These are phyloP conservation scores for Zygnema circumcarinatum DNA, from an alignment of 139 green algal species.

Conservation along the genomic window DNA sequence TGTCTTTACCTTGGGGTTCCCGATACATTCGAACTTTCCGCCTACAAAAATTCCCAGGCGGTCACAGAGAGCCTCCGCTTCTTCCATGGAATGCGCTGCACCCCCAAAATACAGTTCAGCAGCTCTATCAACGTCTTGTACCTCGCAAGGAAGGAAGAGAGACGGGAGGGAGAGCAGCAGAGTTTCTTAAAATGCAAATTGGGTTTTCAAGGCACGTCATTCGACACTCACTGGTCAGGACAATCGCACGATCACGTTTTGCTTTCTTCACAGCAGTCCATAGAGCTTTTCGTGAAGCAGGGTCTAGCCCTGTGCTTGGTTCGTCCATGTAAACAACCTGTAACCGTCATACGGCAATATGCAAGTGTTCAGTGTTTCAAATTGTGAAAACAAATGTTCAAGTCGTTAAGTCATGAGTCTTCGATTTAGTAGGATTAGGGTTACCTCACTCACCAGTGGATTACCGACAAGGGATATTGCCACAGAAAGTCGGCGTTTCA, in stretches of 20 bases:
- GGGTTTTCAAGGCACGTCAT: conserved; percentile 1
- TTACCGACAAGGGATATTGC: conserved; percentile 79
- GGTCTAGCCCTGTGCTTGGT: conserved; percentile 86
- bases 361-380: too few relatives aligned
- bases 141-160: neutral
- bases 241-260: conserved; percentile 78
- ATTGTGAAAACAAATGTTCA: too few relatives aligned
- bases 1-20: conserved; percentile 73
- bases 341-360: too few relatives aligned
- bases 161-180: neutral
- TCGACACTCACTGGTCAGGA: conserved; percentile 79
- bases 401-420: too few relatives aligned
- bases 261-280: conserved; percentile 63
- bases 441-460: conserved; percentile 31
- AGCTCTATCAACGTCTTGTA: neutral
- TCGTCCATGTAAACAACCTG: conserved; percentile 90
- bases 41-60: conserved; percentile 79
- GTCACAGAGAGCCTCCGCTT: conserved; percentile 78
- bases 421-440: too few relatives aligned
- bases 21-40: conserved; percentile 83
- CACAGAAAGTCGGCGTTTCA: conserved; percentile 65
- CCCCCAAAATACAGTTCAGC: neutral
- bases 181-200: neutral
- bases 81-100: conserved; percentile 65
- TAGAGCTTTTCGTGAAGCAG: conserved; percentile 78